Percentiles rank a stretch among this genome's conserved stretches.
Conservation (phyloP, 192 early-diverging fungal species). For the Backusella mclennaniae region DNA sequence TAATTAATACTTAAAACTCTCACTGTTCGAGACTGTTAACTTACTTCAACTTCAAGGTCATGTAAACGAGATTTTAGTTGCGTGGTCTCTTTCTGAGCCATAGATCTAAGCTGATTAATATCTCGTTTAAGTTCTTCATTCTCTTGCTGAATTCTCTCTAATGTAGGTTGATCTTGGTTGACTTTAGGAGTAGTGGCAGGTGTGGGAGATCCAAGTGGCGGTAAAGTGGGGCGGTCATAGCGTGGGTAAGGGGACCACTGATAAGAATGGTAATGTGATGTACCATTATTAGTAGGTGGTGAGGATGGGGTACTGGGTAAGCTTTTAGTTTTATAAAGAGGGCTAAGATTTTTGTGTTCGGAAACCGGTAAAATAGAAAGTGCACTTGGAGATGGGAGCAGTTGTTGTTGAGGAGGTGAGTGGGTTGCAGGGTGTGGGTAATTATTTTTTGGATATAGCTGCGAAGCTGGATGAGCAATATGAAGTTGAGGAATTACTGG, state of each 20-base stretch:
- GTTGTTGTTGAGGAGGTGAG: constrained; percentile 9
- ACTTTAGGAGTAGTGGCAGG: background rate
- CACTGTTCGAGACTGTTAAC: background rate
- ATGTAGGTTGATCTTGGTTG: background rate
- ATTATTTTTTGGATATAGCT: constrained; percentile 1
- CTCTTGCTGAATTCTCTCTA: constrained; percentile 3
- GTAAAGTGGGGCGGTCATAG: constrained; percentile 5
- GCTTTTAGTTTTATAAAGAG: constrained; percentile 8
- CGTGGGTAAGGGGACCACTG: constrained; percentile 13
- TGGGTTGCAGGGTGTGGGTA: background rate
- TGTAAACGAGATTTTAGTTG: constrained; percentile 8
- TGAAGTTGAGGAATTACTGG: constrained; percentile 14
- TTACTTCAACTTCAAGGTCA: constrained; percentile 22
- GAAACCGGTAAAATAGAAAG: constrained; percentile 8
- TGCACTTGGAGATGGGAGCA: constrained; percentile 12
- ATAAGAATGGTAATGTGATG: constrained; percentile 3
- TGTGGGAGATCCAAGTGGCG: background rate
- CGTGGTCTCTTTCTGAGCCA: constrained; percentile 1
- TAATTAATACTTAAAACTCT: background rate
- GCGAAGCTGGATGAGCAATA: constrained; percentile 18
- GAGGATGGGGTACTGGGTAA: constrained; percentile 8
- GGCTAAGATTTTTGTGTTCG: background rate
- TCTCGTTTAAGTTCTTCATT: constrained; percentile 14
- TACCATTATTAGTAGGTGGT: background rate
- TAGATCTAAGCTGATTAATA: constrained; percentile 9